A percentile compares a stretch with the other conserved stretches of the same genome.
These are phyloP conservation scores for Trichoderma reesei DNA, from an alignment of 495 filamentous ascomycete species.

Conservation along the genomic window DNA sequence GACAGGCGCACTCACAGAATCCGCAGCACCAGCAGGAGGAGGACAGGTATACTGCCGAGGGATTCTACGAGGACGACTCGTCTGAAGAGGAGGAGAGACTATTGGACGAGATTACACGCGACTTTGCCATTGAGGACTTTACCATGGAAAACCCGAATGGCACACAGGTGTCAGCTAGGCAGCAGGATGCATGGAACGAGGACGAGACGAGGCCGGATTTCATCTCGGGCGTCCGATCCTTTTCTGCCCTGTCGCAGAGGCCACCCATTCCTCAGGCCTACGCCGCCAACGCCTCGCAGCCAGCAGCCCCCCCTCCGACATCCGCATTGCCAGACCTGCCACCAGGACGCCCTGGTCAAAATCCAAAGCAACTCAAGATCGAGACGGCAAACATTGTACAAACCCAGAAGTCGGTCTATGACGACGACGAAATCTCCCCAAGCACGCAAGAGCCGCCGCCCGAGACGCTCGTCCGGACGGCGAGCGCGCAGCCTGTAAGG, in stretches of 20 bases:
- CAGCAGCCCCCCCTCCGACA: slow-evolving; percentile 32
- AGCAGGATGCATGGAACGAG: slow-evolving; percentile 37
- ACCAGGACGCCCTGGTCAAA: slow-evolving; percentile 63
- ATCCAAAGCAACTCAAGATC: slow-evolving; percentile 76
- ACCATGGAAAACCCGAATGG: slow-evolving; percentile 40
- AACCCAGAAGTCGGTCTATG: slow-evolving; percentile 8
- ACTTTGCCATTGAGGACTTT: slow-evolving; percentile 81
- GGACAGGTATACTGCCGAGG: slow-evolving; percentile 27
- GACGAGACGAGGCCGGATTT: slow-evolving; percentile 34
- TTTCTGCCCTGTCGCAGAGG: slow-evolving; percentile 73
- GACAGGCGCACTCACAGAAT: slow-evolving; percentile 26
- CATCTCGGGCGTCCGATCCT: slow-evolving; percentile 24
- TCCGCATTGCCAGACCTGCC: slow-evolving; percentile 32
- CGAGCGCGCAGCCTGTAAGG: background rate
- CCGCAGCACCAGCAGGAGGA: slow-evolving; percentile 30
- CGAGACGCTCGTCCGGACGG: background rate
- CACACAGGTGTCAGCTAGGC: slow-evolving; percentile 7
- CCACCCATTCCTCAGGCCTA: slow-evolving; percentile 21
- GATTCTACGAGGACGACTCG: slow-evolving; percentile 56
- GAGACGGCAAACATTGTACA: slow-evolving; percentile 55
- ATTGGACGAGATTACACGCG: slow-evolving; percentile 84
- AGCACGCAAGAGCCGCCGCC: background rate
- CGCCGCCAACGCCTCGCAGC: slow-evolving; percentile 19
- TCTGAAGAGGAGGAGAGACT: slow-evolving; percentile 88
- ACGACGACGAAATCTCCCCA: slow-evolving; percentile 3